These are phyloP conservation scores for Globisporangium emineosum DNA, from an alignment of 352 stramenopile species.

Conservation along the genomic window DNA sequence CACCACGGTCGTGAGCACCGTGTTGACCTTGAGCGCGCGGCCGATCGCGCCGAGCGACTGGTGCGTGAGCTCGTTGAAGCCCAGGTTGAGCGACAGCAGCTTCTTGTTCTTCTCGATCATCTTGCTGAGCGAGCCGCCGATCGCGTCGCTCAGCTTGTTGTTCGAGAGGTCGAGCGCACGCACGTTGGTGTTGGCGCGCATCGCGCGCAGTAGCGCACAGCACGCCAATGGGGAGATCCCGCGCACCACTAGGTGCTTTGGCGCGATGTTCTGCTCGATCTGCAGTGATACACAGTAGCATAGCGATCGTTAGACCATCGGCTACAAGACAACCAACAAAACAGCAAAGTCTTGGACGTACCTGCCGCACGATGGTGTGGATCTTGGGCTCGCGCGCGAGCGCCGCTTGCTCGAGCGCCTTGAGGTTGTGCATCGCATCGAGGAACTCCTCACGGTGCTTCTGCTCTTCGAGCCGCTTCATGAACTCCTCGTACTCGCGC, in stretches of 20 bases:
- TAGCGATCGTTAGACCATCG: neutral
- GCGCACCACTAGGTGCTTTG: slow-evolving; percentile 46
- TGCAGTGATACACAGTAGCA: slow-evolving; percentile 20
- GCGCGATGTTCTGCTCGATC: slow-evolving; percentile 46
- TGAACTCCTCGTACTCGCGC: slow-evolving; percentile 36
- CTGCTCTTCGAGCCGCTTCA: slow-evolving; percentile 38
- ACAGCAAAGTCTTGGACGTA: neutral
- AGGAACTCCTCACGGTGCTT: slow-evolving; percentile 48
- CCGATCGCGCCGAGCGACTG: slow-evolving; percentile 33
- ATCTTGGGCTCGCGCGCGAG: slow-evolving; percentile 43
- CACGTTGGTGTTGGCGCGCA: slow-evolving; percentile 59
- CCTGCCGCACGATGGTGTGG: slow-evolving; percentile 43
- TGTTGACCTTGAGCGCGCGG: slow-evolving; percentile 36
- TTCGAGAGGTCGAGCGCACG: slow-evolving; percentile 55
- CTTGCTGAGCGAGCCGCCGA: slow-evolving; percentile 38
- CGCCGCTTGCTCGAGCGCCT: slow-evolving; percentile 36
- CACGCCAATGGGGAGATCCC: slow-evolving; percentile 46
- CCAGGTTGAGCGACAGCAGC: slow-evolving; percentile 49
- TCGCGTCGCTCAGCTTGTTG: slow-evolving; percentile 45
- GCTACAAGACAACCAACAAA: neutral
- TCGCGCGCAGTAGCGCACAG: slow-evolving; percentile 51
- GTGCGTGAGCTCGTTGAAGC: slow-evolving; percentile 52
- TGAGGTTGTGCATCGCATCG: slow-evolving; percentile 31
- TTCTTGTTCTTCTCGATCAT: slow-evolving; percentile 59
- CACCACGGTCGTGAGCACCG: slow-evolving; percentile 46